Evolutionary conservation across 345 rosid species (phyloP).

Genomic region (Bretschneidera sinensis): DNA sequence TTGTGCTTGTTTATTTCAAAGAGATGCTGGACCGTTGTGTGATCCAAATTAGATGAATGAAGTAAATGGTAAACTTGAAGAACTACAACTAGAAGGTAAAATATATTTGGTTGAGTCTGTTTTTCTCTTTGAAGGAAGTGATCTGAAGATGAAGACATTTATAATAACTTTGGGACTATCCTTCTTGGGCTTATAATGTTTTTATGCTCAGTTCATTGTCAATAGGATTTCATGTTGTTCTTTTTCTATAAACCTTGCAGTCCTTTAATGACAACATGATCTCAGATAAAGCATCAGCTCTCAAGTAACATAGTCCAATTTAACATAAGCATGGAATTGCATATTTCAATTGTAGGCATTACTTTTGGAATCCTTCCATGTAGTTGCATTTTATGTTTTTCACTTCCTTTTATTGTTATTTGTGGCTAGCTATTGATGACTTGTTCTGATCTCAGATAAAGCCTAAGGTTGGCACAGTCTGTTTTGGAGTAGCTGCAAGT

Average conservation of each 20-base stretch:
- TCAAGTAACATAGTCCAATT: background rate
- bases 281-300: background rate
- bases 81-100: too few relatives aligned
- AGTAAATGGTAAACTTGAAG: too few relatives aligned
- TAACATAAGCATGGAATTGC: background rate
- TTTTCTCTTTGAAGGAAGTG: too few relatives aligned
- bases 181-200: too few relatives aligned
- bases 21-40: background rate
- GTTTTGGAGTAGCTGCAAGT: constrained; percentile 96
- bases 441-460: constrained; percentile 52
- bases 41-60: background rate
- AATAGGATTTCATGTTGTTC: too few relatives aligned
- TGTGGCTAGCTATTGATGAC: background rate
- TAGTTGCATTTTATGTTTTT: background rate
- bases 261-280: too few relatives aligned
- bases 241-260: too few relatives aligned
- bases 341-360: background rate
- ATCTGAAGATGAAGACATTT: too few relatives aligned
- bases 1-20: background rate
- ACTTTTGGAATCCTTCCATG: background rate
- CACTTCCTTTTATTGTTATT: background rate
- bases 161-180: too few relatives aligned
- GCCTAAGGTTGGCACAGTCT: constrained; percentile 91
- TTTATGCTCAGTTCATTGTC: too few relatives aligned
- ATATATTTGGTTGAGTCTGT: too few relatives aligned